A percentile compares a stretch with the other conserved stretches of the same genome.
Conservation (phyloP, 2,329 filamentous ascomycete genomes). For the Cercospora sojina region DNA sequence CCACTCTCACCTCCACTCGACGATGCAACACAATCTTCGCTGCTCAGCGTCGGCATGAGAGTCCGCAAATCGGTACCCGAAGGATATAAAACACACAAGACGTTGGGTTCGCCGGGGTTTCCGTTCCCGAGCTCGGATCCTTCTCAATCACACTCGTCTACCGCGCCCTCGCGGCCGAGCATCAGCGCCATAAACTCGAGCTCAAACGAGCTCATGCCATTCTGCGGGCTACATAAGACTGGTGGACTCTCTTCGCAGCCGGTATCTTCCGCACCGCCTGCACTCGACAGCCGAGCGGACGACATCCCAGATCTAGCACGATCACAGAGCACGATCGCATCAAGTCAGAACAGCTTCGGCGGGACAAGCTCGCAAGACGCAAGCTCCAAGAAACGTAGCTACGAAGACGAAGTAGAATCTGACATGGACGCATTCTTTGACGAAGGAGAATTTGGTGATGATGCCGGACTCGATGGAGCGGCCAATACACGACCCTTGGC, state of each 20-base stretch:
- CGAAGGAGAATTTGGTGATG: slow-evolving; percentile 23
- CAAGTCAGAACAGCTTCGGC: slow-evolving; percentile 42
- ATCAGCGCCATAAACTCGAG: slow-evolving; percentile 18
- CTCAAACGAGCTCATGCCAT: slow-evolving; percentile 68
- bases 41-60: slow-evolving; percentile 92
- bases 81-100: slow-evolving; percentile 78
- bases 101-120: slow-evolving; percentile 27
- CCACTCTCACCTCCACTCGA: slow-evolving; percentile 57
- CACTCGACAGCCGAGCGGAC: slow-evolving; percentile 17
- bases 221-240: slow-evolving; percentile 75
- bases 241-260: slow-evolving; percentile 64
- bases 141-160: slow-evolving; percentile 33
- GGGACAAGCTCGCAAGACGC: slow-evolving; percentile 6
- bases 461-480: neutral
- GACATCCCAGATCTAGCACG: slow-evolving; percentile 29
- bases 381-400: slow-evolving; percentile 34
- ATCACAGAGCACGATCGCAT: slow-evolving; percentile 41
- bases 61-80: slow-evolving; percentile 90
- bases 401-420: slow-evolving; percentile 40
- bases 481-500: slow-evolving; percentile 26
- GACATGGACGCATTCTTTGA: slow-evolving; percentile 40
- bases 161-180: slow-evolving; percentile 32
- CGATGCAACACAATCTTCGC: slow-evolving; percentile 68
- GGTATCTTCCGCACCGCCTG: slow-evolving; percentile 30
- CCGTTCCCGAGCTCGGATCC: slow-evolving; percentile 32